phyloP scores from a whole-genome alignment of 768 basidiomycete species.

The Lactifluus hygrophoroides region DNA sequence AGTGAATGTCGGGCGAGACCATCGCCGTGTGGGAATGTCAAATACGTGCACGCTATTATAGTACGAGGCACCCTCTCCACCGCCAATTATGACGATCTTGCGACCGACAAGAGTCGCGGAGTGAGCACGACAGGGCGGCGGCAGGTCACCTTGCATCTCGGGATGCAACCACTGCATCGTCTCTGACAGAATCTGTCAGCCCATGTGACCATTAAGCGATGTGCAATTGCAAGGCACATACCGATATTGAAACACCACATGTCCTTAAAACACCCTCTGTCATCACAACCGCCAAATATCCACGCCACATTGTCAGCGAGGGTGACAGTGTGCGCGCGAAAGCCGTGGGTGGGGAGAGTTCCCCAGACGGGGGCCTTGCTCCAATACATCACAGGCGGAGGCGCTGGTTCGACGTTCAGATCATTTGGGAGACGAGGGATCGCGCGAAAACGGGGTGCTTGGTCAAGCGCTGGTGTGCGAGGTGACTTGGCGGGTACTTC shows the following conservation, averaged over 20 bases:
- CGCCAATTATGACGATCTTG: slow-evolving; percentile 77
- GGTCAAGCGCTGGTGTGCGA: background rate
- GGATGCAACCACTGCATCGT: slow-evolving; percentile 86
- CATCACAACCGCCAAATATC: slow-evolving; percentile 87
- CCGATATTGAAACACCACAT: slow-evolving; percentile 83
- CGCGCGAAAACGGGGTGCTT: slow-evolving; percentile 33
- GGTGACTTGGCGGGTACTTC: slow-evolving; percentile 9
- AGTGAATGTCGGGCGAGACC: slow-evolving; percentile 41
- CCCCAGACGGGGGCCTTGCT: slow-evolving; percentile 77
- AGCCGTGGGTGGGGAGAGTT: slow-evolving; percentile 48
- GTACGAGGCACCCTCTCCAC: slow-evolving; percentile 75
- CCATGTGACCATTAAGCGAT: background rate
- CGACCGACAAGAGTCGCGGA: slow-evolving; percentile 77
- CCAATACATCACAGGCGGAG: slow-evolving; percentile 81
- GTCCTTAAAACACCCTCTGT: slow-evolving; percentile 62
- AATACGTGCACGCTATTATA: slow-evolving; percentile 78
- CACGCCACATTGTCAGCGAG: slow-evolving; percentile 77
- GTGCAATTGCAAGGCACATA: slow-evolving; percentile 26
- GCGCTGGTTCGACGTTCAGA: slow-evolving; percentile 47
- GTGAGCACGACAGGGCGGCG: slow-evolving; percentile 81
- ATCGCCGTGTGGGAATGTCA: slow-evolving; percentile 65
- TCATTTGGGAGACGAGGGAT: slow-evolving; percentile 56
- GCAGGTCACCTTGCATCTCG: slow-evolving; percentile 64
- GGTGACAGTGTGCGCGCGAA: slow-evolving; percentile 80
- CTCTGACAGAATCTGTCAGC: slow-evolving; percentile 38